A percentile compares a stretch with the other conserved stretches of the same genome.
Conservation (phyloP, 352 stramenopile genomes). For the Thraustochytrium sp. region DNA sequence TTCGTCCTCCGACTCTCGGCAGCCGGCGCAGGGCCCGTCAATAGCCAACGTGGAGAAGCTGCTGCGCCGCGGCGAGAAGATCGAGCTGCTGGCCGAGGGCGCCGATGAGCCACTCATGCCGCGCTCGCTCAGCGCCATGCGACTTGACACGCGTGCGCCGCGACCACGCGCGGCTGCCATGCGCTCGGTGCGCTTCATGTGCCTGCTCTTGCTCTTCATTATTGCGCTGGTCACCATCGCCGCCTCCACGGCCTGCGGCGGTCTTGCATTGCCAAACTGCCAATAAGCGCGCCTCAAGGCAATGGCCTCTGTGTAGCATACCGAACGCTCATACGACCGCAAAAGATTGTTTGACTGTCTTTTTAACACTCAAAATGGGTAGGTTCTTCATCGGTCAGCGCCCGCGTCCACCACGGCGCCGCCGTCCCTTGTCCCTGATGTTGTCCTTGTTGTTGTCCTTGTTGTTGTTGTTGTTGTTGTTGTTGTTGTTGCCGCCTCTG, state of each 20-base stretch:
- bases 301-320: no score
- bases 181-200: slow-evolving; percentile 45
- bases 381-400: no score
- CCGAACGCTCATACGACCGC: no score
- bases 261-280: slow-evolving; percentile 64
- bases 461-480: neutral
- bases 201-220: slow-evolving; percentile 65
- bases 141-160: neutral
- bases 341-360: neutral
- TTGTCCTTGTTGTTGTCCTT: neutral
- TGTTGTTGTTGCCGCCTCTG: slow-evolving; percentile 4
- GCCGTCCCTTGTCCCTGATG: neutral
- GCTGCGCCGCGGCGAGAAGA: slow-evolving; percentile 95
- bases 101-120: no score
- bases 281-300: neutral
- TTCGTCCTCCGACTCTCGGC: slow-evolving; percentile 78
- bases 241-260: slow-evolving; percentile 70
- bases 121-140: neutral
- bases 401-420: neutral
- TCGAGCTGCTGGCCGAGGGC: slow-evolving; percentile 90
- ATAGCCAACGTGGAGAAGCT: slow-evolving; percentile 99
- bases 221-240: slow-evolving; percentile 73
- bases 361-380: no score
- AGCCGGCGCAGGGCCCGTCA: slow-evolving; percentile 94
- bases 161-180: neutral